Evolutionary conservation across 225 moss, liverwort and hornwort genomes (phyloP), one percentile per base, ranked within the genome.

Genomic region (Climacium dendroides): DNA sequence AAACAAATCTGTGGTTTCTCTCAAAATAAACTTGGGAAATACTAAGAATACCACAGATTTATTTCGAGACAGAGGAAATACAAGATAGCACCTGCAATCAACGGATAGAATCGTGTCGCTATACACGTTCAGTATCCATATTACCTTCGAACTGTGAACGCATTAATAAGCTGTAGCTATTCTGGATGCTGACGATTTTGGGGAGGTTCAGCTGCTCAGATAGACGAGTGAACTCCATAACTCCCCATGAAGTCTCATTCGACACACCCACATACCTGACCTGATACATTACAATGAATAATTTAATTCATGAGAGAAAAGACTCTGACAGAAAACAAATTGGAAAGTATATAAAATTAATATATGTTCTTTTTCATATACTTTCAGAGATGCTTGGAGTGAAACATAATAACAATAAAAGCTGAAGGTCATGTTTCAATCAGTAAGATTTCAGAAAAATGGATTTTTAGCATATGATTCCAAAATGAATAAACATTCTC

Each of bases 101-200:
- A 39, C 13, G 34, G 34, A 29, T 11, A 34, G 13, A 78, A 75
- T 76, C 15, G 5, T 67, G 65, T 57, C 23, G 3, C 66, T 11
- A 47, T 61, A 75, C 17, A 82, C 74, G 22, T 12, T 10, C 10
- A 6, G 48, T 63, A 63, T 76, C 26, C 71, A 81, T 16, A 19
- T 58, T 90, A 96, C 98, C 94, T 94, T 98, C 96, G 85, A 94
- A 95, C 23, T 70, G 71, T 65, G 86, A 74, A 71, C 96, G 94
- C 64, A 58, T 34, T 23, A 94, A 72, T 86, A 98, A 89, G 83
- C 89, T 94, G 89, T 95, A 98, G 77, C 74, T 92, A 30, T 98
- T 98, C 87, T 96, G 98, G 85, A 96, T 98, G 94, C 96, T 98
- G 81, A 96, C 91, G 37, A 98, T 96, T 88, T 98, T 98, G 13